Evolutionary conservation across 352 stramenopile genomes (phyloP).

Genomic region (Phytophthora hibernalis): DNA sequence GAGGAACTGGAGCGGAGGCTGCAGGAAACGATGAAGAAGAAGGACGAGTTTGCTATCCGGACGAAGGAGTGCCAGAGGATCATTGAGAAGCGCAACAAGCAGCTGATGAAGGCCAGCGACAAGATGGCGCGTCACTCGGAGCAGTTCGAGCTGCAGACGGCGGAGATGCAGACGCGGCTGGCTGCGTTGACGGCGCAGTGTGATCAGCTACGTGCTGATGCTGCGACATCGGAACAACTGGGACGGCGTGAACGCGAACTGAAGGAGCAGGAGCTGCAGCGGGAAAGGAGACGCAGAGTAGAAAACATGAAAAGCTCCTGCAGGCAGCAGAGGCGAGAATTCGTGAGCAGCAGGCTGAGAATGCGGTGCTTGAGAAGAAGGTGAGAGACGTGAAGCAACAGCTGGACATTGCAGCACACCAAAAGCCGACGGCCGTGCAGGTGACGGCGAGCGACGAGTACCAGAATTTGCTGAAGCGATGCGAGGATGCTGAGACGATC

Average conservation of each 20-base stretch:
- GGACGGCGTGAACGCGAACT: slow-evolving; percentile 42
- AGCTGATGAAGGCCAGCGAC: slow-evolving; percentile 85
- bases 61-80: slow-evolving; percentile 84
- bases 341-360: slow-evolving; percentile 33
- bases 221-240: slow-evolving; percentile 30
- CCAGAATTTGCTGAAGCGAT: slow-evolving; percentile 60
- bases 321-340: slow-evolving; percentile 24
- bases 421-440: slow-evolving; percentile 34
- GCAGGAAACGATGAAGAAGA: slow-evolving; percentile 46
- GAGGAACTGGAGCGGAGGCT: slow-evolving; percentile 51
- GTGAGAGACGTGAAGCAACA: slow-evolving; percentile 53
- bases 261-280: slow-evolving; percentile 48
- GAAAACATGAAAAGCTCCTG: slow-evolving; percentile 36
- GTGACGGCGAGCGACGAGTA: slow-evolving; percentile 61
- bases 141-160: slow-evolving; percentile 60
- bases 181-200: slow-evolving; percentile 42
- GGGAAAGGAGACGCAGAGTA: slow-evolving; percentile 43
- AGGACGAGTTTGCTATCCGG: slow-evolving; percentile 71
- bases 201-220: slow-evolving; percentile 43
- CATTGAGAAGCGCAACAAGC: slow-evolving; percentile 89
- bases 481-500: slow-evolving; percentile 74
- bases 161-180: slow-evolving; percentile 55
- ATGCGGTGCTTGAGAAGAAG: slow-evolving; percentile 43
- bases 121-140: slow-evolving; percentile 68
- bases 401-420: slow-evolving; percentile 19